Evolutionary conservation across 139 green algal genomes (phyloP).

Genomic region (Chlamydomonas asymmetrica): DNA sequence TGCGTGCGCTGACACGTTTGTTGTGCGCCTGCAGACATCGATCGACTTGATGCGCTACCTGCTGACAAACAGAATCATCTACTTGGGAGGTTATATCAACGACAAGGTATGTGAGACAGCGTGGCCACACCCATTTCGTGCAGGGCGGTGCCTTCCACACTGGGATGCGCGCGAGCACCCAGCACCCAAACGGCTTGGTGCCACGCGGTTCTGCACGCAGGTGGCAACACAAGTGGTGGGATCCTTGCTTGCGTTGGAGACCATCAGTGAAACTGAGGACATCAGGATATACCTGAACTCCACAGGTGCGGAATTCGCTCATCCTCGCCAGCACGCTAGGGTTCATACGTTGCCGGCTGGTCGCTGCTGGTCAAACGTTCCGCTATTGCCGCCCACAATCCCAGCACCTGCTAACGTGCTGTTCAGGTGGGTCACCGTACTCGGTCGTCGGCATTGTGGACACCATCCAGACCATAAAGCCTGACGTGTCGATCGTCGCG

Average conservation of each 20-base stretch:
- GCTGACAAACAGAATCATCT: constrained; percentile 88
- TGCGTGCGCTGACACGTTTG: no score
- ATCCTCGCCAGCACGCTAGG: no score
- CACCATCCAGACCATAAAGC: constrained; percentile 78
- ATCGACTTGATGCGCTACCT: constrained; percentile 87
- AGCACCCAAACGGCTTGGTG: neutral
- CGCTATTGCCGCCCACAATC: no score
- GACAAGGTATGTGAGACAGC: constrained; percentile 64
- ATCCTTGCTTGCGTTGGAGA: constrained; percentile 86
- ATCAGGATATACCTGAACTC: constrained; percentile 98
- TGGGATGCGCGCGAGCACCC: neutral
- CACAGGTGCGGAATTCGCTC: constrained; percentile 42
- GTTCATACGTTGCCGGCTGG: no score
- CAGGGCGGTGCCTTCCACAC: neutral
- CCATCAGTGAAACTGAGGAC: constrained; percentile 75
- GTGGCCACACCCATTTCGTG: neutral
- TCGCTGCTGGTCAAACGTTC: no score
- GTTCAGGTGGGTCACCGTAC: constrained; percentile 78
- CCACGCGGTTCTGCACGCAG: constrained; percentile 42
- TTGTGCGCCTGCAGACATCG: constrained; percentile 43
- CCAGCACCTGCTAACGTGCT: no score
- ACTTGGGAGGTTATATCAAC: constrained; percentile 82
- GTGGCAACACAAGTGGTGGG: constrained; percentile 82
- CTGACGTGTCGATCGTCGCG: constrained; percentile 77
- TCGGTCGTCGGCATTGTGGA: constrained; percentile 85